Percentiles rank a stretch among this genome's conserved stretches.
Conservation (phyloP, 129 eudicot genomes). For the Pittosporum tobira region DNA sequence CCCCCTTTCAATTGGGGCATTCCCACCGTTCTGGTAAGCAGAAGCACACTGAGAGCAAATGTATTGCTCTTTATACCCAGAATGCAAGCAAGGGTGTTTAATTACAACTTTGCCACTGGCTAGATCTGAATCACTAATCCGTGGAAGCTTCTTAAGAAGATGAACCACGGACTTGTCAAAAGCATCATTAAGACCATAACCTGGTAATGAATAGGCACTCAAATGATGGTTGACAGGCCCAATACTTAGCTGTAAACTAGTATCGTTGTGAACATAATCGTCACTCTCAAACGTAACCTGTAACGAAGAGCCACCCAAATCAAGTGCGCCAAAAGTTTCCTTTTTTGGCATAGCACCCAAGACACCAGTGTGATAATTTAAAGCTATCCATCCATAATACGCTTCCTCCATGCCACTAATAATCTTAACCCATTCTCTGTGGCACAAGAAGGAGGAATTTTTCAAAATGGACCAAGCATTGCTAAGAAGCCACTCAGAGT, state of each 20-base stretch:
- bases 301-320: slow-evolving; percentile 91
- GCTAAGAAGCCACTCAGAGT: slow-evolving; percentile 76
- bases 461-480: slow-evolving; percentile 69
- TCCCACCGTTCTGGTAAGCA: slow-evolving; percentile 33
- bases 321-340: slow-evolving; percentile 92
- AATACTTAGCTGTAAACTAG: slow-evolving; percentile 65
- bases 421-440: slow-evolving; percentile 79
- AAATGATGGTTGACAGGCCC: slow-evolving; percentile 84
- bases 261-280: slow-evolving; percentile 33
- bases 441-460: slow-evolving; percentile 65
- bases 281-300: slow-evolving; percentile 89
- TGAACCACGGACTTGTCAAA: slow-evolving; percentile 84
- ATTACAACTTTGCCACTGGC: slow-evolving; percentile 46
- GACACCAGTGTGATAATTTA: slow-evolving; percentile 64
- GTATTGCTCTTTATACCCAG: slow-evolving; percentile 69
- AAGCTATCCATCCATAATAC: slow-evolving; percentile 97
- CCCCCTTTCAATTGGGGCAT: slow-evolving; percentile 31
- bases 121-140: slow-evolving; percentile 33
- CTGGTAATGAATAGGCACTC: slow-evolving; percentile 79
- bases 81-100: slow-evolving; percentile 76
- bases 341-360: slow-evolving; percentile 57
- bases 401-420: slow-evolving; percentile 94
- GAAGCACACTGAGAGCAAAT: slow-evolving; percentile 60
- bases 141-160: slow-evolving; percentile 46
- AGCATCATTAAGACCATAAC: slow-evolving; percentile 96